These are phyloP conservation scores for Fusarium illudens DNA, from an alignment of 2,329 filamentous ascomycete species.

Conservation along the genomic window DNA sequence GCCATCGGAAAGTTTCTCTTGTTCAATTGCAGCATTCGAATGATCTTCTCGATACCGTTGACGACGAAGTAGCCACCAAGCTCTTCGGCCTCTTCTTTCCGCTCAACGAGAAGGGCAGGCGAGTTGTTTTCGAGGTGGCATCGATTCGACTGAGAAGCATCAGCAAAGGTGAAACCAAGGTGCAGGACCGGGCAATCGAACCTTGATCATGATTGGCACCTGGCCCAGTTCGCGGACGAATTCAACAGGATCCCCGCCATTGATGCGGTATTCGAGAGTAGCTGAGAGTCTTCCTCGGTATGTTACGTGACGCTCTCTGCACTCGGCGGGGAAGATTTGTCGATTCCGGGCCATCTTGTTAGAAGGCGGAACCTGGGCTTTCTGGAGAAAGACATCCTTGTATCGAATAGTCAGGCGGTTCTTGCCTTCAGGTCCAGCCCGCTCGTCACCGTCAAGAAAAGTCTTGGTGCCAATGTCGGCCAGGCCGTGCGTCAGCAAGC, in stretches of 20 bases:
- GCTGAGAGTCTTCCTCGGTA: constrained; percentile 89
- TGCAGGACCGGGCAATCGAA: constrained; percentile 51
- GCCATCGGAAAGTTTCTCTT: constrained; percentile 95
- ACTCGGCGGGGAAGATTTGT: constrained; percentile 90
- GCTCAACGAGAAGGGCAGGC: constrained; percentile 81
- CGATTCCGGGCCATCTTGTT: constrained; percentile 88
- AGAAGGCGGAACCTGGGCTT: constrained; percentile 77
- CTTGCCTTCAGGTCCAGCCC: constrained; percentile 64
- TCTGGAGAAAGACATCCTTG: constrained; percentile 83
- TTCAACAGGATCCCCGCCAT: constrained; percentile 84
- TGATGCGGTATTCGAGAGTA: constrained; percentile 85
- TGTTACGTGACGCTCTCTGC: constrained; percentile 89
- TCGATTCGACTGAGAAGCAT: constrained; percentile 72
- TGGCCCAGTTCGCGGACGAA: constrained; percentile 86
- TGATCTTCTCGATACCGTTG: constrained; percentile 96
- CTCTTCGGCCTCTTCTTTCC: constrained; percentile 96
- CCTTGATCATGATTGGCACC: constrained; percentile 92
- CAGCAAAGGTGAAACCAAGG: constrained; percentile 14
- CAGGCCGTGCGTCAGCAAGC: constrained; percentile 74
- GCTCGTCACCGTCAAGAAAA: constrained; percentile 83
- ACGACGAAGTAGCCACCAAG: constrained; percentile 96
- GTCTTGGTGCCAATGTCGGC: constrained; percentile 90
- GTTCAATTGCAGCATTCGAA: constrained; percentile 89
- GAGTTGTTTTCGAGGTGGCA: constrained; percentile 90
- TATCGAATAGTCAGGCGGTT: constrained; percentile 83